These are phyloP conservation scores for Phaeosphaeriaceae sp. DNA, from an alignment of 2,329 filamentous ascomycete species.

Conservation along the genomic window DNA sequence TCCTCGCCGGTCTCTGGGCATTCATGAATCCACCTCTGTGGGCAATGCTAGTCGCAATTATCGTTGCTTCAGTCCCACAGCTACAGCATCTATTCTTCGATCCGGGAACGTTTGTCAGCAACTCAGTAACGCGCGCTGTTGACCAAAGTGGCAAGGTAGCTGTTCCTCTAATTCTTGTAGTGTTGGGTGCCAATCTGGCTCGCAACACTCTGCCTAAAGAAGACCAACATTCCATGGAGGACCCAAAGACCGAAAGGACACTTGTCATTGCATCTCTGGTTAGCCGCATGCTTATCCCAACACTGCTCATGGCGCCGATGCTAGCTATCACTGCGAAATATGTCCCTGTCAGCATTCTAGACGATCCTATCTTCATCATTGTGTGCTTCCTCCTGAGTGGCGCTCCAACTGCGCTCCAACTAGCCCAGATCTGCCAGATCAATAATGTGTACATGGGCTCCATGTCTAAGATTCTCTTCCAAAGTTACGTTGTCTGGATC, in stretches of 20 bases:
- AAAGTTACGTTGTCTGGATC: conserved; percentile 98
- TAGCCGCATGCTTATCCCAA: conserved; percentile 91
- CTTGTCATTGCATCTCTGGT: conserved; percentile 85
- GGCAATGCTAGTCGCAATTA: conserved; percentile 92
- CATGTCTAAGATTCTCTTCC: conserved; percentile 91
- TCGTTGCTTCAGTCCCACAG: conserved; percentile 84
- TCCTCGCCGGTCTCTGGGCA: conserved; percentile 75
- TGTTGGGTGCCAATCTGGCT: conserved; percentile 91
- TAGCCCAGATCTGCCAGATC: conserved; percentile 98
- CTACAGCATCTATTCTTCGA: conserved; percentile 88
- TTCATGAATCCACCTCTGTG: conserved; percentile 99
- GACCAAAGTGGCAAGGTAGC: conserved; percentile 86
- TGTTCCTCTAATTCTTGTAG: conserved; percentile 92
- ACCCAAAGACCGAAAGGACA: conserved; percentile 71
- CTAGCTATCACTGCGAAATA: conserved; percentile 88
- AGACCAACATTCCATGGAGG: conserved; percentile 70
- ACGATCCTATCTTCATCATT: conserved; percentile 97
- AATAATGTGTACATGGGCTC: conserved; percentile 95
- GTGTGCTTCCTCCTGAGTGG: conserved; percentile 97
- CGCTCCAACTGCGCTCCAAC: conserved; percentile 88
- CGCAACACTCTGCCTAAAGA: conserved; percentile 82
- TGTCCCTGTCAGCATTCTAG: conserved; percentile 89
- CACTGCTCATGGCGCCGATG: conserved; percentile 88
- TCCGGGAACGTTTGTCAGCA: conserved; percentile 86
- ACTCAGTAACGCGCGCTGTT: conserved; percentile 89